Conservation (phyloP, 2,329 filamentous ascomycete species). For the Claviceps africana region DNA sequence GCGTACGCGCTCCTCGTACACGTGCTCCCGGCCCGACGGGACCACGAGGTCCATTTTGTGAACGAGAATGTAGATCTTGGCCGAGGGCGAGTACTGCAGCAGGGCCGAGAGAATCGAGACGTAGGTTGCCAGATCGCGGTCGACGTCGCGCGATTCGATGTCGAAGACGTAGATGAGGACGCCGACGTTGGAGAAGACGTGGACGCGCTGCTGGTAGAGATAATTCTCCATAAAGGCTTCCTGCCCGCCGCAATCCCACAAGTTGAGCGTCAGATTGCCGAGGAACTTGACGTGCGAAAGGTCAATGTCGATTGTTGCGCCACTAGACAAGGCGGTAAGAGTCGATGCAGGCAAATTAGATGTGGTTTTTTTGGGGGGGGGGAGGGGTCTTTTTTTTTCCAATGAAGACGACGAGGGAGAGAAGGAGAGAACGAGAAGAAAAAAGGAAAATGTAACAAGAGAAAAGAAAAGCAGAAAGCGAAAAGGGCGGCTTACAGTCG, state of each 20-base stretch:
- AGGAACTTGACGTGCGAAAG: constrained; percentile 98
- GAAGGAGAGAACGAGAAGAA: too few relatives aligned
- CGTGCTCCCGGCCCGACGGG: constrained; percentile 57
- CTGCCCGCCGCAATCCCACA: constrained; percentile 98
- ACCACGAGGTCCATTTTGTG: constrained; percentile 99
- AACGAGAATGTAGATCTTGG: constrained; percentile 85
- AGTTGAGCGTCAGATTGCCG: constrained; percentile 89
- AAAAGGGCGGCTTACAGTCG: constrained; percentile 49
- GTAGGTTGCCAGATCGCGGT: constrained; percentile 86
- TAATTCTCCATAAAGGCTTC: constrained; percentile 99
- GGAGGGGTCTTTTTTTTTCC: too few relatives aligned
- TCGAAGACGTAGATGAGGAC: constrained; percentile 99
- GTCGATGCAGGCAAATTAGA: neutral
- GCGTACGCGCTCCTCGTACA: constrained; percentile 73
- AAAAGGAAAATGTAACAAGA: neutral
- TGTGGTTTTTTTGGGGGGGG: too few relatives aligned
- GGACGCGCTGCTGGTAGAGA: constrained; percentile 82
- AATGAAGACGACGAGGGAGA: neutral
- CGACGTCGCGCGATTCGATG: constrained; percentile 89
- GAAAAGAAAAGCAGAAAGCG: too few relatives aligned
- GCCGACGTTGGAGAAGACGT: constrained; percentile 92
- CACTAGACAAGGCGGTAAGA: constrained; percentile 30
- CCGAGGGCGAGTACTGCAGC: constrained; percentile 64
- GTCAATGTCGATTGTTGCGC: constrained; percentile 95
- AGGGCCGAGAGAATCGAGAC: constrained; percentile 79